Evolutionary conservation across 225 moss, liverwort and hornwort genomes (phyloP), one percentile per base, ranked within the genome.

Genomic region (Ulota crispa): DNA sequence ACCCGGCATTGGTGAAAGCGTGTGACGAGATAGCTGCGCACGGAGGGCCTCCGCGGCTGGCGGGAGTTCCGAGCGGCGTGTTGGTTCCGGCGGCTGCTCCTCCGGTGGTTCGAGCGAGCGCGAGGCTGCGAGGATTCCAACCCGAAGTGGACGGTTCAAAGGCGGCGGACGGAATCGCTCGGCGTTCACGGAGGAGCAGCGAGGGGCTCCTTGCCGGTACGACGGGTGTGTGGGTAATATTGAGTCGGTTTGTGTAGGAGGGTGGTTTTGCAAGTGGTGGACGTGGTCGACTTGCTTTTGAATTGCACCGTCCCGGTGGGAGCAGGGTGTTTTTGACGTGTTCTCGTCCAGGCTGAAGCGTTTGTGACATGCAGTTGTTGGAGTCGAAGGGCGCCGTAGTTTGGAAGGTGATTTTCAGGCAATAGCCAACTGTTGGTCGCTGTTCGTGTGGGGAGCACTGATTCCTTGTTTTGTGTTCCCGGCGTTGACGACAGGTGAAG

Each of bases 91-190:
- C 78, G 60, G 85, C 76, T 72, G 86, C 86, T 62, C 81, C 91
- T 81, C 86, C 93, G 39, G 86, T 75, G 3, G 76, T 87, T 57
- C 90, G 92, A 84, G 91, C 88, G n/a, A 93, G 94, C 81, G 94
- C 94, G 21, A 85, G 94, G 50, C 75, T 92, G 68, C 88, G 94
- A 60, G 94, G 94, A 63, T 88, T 83, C 47, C 89, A 94, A 81
- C 92, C 94, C 30, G 90, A 90, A 36, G 79, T 83, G 26, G 92
- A 92, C 69, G 84, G 86, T 53, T 30, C 55, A 71, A 94, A 93
- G 87, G 64, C 79, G 45, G 67, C 82, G 39, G 94, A 94, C 60
- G 84, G 73, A 37, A 55, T 23, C 26, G 78, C 31, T 30, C 90
- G 89, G 57, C 87, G 89, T 36, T 64, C 83, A 10, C 86, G 83